phyloP scores from a whole-genome alignment of 139 green algal species.

The Tetradesmus obliquus region DNA sequence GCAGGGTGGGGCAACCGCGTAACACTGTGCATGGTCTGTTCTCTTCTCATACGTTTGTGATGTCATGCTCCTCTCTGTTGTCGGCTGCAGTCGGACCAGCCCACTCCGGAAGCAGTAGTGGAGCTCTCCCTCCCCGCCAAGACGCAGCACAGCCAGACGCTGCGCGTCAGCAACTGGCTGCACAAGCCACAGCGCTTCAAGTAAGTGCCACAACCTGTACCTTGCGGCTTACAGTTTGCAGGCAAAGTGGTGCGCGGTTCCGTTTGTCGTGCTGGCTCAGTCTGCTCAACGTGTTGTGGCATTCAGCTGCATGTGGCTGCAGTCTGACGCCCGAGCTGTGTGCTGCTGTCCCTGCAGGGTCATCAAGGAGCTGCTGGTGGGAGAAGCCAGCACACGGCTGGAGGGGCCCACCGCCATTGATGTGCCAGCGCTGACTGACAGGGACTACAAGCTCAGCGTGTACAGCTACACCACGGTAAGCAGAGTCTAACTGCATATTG shows the following conservation, averaged over 20 bases:
- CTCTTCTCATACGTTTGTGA: no score
- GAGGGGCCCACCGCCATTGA: constrained; percentile 71
- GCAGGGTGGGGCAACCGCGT: no score
- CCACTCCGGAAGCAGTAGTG: constrained; percentile 48
- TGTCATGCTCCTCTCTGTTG: background rate
- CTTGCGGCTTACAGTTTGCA: no score
- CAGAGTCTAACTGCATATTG: background rate
- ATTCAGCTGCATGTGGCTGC: background rate
- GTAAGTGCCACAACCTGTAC: background rate
- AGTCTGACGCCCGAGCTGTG: background rate
- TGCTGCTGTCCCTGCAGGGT: constrained; percentile 30
- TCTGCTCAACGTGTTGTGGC: no score
- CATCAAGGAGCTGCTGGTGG: constrained; percentile 52
- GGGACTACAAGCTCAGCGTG: constrained; percentile 79
- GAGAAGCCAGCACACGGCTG: constrained; percentile 59
- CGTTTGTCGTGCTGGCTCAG: no score
- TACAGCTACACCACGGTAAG: constrained; percentile 64
- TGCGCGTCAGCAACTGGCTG: constrained; percentile 86
- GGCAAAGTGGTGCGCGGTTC: no score
- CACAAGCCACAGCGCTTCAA: constrained; percentile 81
- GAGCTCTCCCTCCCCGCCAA: constrained; percentile 68
- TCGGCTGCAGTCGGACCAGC: constrained; percentile 26
- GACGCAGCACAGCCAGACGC: constrained; percentile 58
- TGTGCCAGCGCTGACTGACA: constrained; percentile 66
- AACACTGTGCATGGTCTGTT: no score